A percentile compares a stretch with the other conserved stretches of the same genome.
These are phyloP conservation scores for Clonostachys rhizophaga DNA, from an alignment of 2,329 filamentous ascomycete species.

Conservation along the genomic window DNA sequence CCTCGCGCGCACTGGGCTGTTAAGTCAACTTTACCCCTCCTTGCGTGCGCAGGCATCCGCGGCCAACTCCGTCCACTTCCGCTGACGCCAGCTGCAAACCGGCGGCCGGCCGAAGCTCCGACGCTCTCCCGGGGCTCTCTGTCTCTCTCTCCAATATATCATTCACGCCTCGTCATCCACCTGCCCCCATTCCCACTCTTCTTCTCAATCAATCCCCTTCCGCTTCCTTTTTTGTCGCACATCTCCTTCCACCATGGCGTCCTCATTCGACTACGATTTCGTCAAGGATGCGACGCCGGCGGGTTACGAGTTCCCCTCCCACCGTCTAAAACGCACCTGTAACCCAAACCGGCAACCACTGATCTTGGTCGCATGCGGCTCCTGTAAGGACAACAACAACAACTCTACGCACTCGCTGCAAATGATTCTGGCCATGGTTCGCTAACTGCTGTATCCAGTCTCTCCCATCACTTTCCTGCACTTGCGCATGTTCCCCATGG, in stretches of 20 bases:
- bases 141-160: no score
- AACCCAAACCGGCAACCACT: conserved; percentile 55
- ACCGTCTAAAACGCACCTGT: conserved; percentile 50
- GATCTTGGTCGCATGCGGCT: conserved; percentile 65
- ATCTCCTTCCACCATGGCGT: neutral
- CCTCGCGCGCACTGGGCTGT: no score
- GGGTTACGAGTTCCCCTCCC: conserved; percentile 55
- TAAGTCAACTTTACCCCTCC: no score
- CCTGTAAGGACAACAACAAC: conserved; percentile 29
- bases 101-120: no score
- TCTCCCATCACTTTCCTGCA: conserved; percentile 74
- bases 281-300: conserved; percentile 24
- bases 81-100: no score
- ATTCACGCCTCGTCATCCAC: no score
- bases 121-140: no score
- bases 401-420: neutral
- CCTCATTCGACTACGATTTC: conserved; percentile 18
- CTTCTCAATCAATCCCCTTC: neutral
- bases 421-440: no score
- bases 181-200: neutral
- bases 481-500: conserved; percentile 85
- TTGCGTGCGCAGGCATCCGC: no score
- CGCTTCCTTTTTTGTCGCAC: neutral
- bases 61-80: no score
- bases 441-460: conserved; percentile 24